phyloP scores from a whole-genome alignment of 441 rosid genomes.

The Arabidopsis hybrid region DNA sequence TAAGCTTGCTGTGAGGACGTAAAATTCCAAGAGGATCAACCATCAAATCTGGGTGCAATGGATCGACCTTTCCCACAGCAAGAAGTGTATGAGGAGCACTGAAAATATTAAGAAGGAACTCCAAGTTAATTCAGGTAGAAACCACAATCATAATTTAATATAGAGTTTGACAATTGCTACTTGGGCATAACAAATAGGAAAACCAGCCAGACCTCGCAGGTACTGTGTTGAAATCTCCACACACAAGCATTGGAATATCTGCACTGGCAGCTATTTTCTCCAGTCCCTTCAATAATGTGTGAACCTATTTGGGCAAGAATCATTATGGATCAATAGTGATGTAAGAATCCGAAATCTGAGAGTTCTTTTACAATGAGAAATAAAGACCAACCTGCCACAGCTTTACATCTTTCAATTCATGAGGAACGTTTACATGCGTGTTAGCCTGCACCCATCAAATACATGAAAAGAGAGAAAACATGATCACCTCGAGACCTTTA shows the following conservation, averaged over 20 bases:
- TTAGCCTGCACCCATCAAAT: constrained; percentile 42
- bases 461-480: constrained; percentile 6
- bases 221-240: constrained; percentile 91
- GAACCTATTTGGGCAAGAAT: constrained; percentile 59
- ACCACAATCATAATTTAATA: constrained; percentile 23
- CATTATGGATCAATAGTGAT: constrained; percentile 27
- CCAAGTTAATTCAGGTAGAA: constrained; percentile 1
- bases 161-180: not conserved
- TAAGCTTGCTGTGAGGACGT: constrained; percentile 80
- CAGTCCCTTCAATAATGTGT: constrained; percentile 85
- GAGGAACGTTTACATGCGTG: constrained; percentile 46
- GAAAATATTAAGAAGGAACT: constrained; percentile 34
- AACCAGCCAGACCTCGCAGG: constrained; percentile 72
- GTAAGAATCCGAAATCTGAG: constrained; percentile 11
- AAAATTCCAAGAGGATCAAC: constrained; percentile 83
- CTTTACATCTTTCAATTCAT: constrained; percentile 94
- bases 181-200: not conserved
- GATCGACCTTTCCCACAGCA: constrained; percentile 85
- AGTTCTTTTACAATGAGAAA: constrained; percentile 14
- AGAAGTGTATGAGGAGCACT: constrained; percentile 94
- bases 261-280: constrained; percentile 94
- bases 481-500: constrained; percentile 2
- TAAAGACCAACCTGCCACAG: constrained; percentile 87
- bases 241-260: constrained; percentile 92
- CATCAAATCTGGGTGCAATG: constrained; percentile 71